phyloP scores from a whole-genome alignment of 495 filamentous ascomycete genomes.

The Letharia lupina region DNA sequence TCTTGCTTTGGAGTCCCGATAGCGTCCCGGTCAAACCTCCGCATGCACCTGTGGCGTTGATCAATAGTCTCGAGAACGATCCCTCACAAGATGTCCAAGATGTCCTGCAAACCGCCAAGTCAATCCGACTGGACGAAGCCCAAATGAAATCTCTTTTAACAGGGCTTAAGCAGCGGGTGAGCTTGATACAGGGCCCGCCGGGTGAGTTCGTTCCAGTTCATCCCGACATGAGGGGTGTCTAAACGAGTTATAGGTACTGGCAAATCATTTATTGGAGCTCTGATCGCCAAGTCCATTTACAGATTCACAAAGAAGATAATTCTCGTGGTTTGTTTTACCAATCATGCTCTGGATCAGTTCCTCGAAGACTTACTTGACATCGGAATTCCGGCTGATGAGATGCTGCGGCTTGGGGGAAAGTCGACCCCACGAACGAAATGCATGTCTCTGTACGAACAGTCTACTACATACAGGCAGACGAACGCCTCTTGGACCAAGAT shows the following conservation, averaged over 20 bases:
- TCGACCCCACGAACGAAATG: constrained; percentile 41
- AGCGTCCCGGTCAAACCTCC: constrained; percentile 22
- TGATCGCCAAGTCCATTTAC: constrained; percentile 52
- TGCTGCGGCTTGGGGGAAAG: constrained; percentile 64
- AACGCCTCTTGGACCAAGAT: constrained; percentile 34
- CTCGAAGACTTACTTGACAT: constrained; percentile 58
- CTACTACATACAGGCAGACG: constrained; percentile 7
- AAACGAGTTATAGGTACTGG: constrained; percentile 53
- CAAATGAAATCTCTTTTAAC: constrained; percentile 50
- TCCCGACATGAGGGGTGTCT: neutral
- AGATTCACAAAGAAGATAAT: constrained; percentile 45
- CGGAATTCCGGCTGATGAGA: constrained; percentile 44
- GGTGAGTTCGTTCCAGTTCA: constrained; percentile 37
- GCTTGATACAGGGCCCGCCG: constrained; percentile 68
- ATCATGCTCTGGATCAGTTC: constrained; percentile 74
- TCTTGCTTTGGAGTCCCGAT: constrained; percentile 35
- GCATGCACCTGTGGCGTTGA: constrained; percentile 23
- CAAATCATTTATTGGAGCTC: constrained; percentile 69
- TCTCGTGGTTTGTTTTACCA: constrained; percentile 56
- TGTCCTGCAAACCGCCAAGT: constrained; percentile 28
- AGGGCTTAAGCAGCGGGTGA: constrained; percentile 47
- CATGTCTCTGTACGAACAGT: constrained; percentile 43
- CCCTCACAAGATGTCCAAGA: constrained; percentile 26
- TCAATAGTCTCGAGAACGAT: constrained; percentile 23
- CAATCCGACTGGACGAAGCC: constrained; percentile 46